phyloP scores from a whole-genome alignment of 805 yeast species.

The Yamadazyma scolyti region DNA sequence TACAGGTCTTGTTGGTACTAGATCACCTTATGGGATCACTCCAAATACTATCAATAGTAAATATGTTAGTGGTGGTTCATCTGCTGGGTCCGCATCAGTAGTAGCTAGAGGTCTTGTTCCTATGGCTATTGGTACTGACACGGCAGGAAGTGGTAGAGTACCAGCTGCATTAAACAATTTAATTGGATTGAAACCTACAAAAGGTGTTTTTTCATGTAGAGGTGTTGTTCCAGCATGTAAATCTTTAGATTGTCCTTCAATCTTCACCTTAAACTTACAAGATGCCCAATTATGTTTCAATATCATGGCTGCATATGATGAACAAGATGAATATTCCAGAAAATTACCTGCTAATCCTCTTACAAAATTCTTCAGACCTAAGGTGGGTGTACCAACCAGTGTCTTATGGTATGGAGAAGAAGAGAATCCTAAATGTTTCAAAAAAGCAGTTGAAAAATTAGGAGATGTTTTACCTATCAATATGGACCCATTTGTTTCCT shows the following conservation, averaged over 20 bases:
- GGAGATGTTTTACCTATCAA: constrained; percentile 53
- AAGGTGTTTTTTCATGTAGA: constrained; percentile 76
- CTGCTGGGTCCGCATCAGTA: constrained; percentile 92
- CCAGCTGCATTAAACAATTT: constrained; percentile 94
- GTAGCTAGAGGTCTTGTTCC: constrained; percentile 92
- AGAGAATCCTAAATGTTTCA: constrained; percentile 69
- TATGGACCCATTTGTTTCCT: constrained; percentile 69
- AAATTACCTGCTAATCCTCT: constrained; percentile 65
- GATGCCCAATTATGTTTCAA: constrained; percentile 82
- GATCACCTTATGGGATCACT: constrained; percentile 93
- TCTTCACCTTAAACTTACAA: constrained; percentile 69
- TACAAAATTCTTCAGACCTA: constrained; percentile 55
- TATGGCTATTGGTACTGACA: constrained; percentile 87
- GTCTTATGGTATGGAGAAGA: constrained; percentile 79
- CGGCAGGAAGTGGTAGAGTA: constrained; percentile 97
- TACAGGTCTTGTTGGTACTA: constrained; percentile 91
- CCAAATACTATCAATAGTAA: constrained; percentile 70
- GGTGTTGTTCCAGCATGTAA: constrained; percentile 99
- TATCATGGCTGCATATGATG: constrained; percentile 68
- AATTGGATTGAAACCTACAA: constrained; percentile 89
- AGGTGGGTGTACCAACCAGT: constrained; percentile 71
- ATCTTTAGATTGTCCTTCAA: constrained; percentile 88
- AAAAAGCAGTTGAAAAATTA: constrained; percentile 50
- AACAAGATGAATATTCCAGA: constrained; percentile 77
- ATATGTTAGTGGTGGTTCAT: constrained; percentile 92